Conservation (phyloP, 371 early-diverging fungal genomes). For the Mortierella sp. region DNA sequence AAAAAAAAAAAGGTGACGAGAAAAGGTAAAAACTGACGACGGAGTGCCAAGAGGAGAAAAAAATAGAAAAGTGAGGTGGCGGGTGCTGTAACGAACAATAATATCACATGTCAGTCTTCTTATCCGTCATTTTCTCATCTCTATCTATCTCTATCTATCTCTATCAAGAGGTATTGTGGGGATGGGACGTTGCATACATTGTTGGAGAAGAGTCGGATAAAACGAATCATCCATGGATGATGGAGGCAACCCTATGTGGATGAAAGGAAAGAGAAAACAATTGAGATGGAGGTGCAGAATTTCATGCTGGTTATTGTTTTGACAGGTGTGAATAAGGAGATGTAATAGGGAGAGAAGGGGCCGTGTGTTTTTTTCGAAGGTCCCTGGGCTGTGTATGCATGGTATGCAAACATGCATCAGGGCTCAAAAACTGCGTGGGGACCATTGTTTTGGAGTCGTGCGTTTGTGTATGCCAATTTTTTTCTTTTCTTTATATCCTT, state of each 20-base stretch:
- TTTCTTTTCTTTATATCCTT: neutral
- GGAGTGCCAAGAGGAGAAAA: neutral
- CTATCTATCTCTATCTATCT: neutral
- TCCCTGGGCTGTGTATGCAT: neutral
- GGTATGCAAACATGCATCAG: too few relatives aligned
- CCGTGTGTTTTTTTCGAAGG: neutral
- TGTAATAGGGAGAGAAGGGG: neutral
- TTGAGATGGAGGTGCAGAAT: conserved; percentile 3
- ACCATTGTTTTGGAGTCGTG: neutral
- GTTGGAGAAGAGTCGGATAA: neutral
- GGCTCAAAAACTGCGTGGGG: too few relatives aligned
- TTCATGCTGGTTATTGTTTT: neutral
- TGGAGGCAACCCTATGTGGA: neutral
- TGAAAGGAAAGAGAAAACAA: neutral
- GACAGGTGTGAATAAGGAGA: neutral
- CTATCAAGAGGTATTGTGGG: neutral
- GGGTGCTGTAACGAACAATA: neutral
- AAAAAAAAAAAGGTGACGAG: neutral
- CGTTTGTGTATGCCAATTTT: neutral
- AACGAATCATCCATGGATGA: neutral
- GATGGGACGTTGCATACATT: neutral
- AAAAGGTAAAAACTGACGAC: neutral
- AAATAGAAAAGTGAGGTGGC: neutral
- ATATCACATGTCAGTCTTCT: neutral
- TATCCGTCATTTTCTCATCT: neutral